These are phyloP conservation scores for Dichotomocladium elegans DNA, from an alignment of 371 early-diverging fungal genomes.

Conservation along the genomic window DNA sequence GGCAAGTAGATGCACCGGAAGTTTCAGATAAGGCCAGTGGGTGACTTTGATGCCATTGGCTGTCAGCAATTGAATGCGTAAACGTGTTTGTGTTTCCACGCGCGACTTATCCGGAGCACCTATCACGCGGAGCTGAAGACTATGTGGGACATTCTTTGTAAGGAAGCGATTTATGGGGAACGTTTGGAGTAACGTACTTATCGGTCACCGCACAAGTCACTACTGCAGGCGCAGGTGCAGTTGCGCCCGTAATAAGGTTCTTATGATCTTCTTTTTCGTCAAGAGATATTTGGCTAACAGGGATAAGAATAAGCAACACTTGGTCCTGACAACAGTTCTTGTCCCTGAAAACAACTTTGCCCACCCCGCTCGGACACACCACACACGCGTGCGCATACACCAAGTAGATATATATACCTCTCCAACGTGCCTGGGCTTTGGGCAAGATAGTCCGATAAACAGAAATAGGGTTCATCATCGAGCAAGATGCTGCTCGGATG, in stretches of 20 bases:
- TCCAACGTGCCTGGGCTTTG: slow-evolving; percentile 1
- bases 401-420: no score
- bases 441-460: slow-evolving; percentile 2
- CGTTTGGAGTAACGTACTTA: background rate
- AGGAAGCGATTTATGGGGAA: background rate
- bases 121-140: slow-evolving; percentile 52
- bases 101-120: slow-evolving; percentile 84
- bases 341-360: no score
- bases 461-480: slow-evolving; percentile 4
- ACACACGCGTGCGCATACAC: no score
- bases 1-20: slow-evolving; percentile 67
- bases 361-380: no score
- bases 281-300: no score
- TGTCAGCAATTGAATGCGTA: slow-evolving; percentile 70
- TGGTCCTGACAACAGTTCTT: no score
- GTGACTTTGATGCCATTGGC: slow-evolving; percentile 59
- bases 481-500: background rate
- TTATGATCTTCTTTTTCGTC: no score
- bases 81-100: slow-evolving; percentile 85
- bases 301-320: no score
- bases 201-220: no score
- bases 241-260: no score
- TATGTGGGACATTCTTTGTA: background rate
- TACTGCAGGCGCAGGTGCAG: no score
- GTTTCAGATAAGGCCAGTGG: slow-evolving; percentile 66